A percentile compares a stretch with the other conserved stretches of the same genome.
phyloP scores from a whole-genome alignment of 257 asterid genomes.

The Perilla frutescens region DNA sequence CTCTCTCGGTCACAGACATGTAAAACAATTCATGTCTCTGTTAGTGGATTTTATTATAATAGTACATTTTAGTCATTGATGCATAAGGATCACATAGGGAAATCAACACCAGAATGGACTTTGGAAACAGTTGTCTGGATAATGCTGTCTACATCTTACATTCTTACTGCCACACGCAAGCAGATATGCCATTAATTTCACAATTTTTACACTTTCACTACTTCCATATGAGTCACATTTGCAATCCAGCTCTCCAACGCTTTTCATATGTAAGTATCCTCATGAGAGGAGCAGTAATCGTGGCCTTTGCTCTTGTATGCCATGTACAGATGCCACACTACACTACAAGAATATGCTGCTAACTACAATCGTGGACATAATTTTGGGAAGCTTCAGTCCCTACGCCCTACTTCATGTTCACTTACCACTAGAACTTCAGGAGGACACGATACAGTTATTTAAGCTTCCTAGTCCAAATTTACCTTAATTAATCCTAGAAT shows the following conservation, averaged over 20 bases:
- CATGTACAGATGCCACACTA: background rate
- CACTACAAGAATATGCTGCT: background rate
- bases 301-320: background rate
- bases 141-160: background rate
- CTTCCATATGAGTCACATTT: background rate
- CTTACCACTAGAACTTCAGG: background rate
- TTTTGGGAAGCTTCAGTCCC: background rate
- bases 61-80: background rate
- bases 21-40: background rate
- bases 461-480: background rate
- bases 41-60: background rate
- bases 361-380: background rate
- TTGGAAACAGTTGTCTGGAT: background rate
- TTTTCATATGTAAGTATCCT: background rate
- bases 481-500: background rate
- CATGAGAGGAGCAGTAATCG: background rate
- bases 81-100: background rate
- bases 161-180: slow-evolving; percentile 15
- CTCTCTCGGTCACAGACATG: background rate
- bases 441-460: background rate
- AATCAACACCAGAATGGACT: background rate
- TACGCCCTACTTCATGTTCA: background rate
- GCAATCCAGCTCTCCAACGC: background rate
- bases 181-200: background rate
- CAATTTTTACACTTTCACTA: background rate